Conservation (phyloP, 139 green algal species). For the Pleodorina starrii region DNA sequence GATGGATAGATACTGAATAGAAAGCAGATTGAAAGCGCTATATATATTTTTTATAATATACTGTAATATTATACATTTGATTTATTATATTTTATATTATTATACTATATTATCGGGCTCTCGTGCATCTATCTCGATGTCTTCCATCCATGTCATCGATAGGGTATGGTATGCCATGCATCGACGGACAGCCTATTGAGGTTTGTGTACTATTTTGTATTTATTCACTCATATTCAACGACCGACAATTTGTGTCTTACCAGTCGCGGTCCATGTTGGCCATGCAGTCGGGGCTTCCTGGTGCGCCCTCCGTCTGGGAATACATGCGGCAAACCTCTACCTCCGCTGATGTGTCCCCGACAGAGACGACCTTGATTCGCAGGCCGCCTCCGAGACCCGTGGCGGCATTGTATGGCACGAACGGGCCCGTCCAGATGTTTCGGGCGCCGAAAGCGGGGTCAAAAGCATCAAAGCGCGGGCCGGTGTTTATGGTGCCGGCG, state of each 20-base stretch:
- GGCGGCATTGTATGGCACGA: background rate
- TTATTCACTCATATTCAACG: too few relatives aligned
- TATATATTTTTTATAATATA: constrained; percentile 1
- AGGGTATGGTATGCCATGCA: background rate
- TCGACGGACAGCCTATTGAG: too few relatives aligned
- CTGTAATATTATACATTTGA: background rate
- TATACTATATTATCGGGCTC: background rate
- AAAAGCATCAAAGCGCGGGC: background rate
- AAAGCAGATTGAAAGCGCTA: too few relatives aligned
- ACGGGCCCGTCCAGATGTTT: background rate
- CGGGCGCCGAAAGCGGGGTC: background rate
- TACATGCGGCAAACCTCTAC: constrained; percentile 11
- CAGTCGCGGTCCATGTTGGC: background rate
- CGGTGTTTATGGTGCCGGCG: too few relatives aligned
- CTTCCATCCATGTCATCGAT: too few relatives aligned
- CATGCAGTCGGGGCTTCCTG: background rate
- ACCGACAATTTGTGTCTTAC: background rate
- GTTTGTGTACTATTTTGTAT: too few relatives aligned
- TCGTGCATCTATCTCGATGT: too few relatives aligned
- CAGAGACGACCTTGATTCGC: background rate
- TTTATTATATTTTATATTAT: background rate
- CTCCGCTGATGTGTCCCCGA: background rate
- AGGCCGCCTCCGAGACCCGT: constrained; percentile 19
- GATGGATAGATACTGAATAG: too few relatives aligned
- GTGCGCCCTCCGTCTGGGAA: background rate